phyloP scores from a whole-genome alignment of 2,329 filamentous ascomycete species.

The Cladosporium sphaerospermum region DNA sequence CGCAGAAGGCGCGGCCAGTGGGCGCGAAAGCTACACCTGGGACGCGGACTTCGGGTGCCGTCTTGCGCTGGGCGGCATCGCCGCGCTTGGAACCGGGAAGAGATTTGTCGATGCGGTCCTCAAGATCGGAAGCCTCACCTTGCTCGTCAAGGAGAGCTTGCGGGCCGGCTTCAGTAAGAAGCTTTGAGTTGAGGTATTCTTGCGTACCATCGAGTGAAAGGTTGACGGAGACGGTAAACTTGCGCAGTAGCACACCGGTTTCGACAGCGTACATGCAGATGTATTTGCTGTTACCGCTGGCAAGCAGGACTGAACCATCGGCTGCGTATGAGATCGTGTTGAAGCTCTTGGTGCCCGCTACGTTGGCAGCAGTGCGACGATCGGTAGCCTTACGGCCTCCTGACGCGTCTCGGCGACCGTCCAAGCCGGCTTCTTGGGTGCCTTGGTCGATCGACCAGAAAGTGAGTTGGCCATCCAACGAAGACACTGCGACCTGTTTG shows the following conservation, averaged over 20 bases:
- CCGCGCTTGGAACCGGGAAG: slow-evolving; percentile 84
- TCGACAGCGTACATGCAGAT: slow-evolving; percentile 95
- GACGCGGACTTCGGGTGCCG: slow-evolving; percentile 76
- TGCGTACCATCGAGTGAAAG: slow-evolving; percentile 93
- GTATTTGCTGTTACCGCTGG: slow-evolving; percentile 95
- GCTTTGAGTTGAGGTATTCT: slow-evolving; percentile 89
- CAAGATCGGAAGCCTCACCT: slow-evolving; percentile 81
- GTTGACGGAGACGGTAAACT: slow-evolving; percentile 93
- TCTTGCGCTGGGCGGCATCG: slow-evolving; percentile 73
- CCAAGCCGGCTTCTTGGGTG: slow-evolving; percentile 76
- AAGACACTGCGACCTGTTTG: slow-evolving; percentile 83
- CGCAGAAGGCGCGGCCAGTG: slow-evolving; percentile 84
- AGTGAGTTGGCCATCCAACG: slow-evolving; percentile 84
- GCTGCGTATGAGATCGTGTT: slow-evolving; percentile 83
- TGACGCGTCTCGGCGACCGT: slow-evolving; percentile 86
- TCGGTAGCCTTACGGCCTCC: slow-evolving; percentile 85
- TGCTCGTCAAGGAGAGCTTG: slow-evolving; percentile 77
- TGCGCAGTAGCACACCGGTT: slow-evolving; percentile 85
- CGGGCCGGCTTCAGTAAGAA: slow-evolving; percentile 85
- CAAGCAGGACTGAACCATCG: slow-evolving; percentile 84
- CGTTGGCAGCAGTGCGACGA: slow-evolving; percentile 84
- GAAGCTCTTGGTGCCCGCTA: slow-evolving; percentile 84
- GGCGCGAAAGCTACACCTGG: slow-evolving; percentile 81
- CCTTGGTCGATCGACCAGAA: slow-evolving; percentile 93
- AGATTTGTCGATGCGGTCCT: slow-evolving; percentile 71